These are phyloP conservation scores for Chamaenerion angustifolium DNA, from an alignment of 345 rosid genomes.

Conservation along the genomic window DNA sequence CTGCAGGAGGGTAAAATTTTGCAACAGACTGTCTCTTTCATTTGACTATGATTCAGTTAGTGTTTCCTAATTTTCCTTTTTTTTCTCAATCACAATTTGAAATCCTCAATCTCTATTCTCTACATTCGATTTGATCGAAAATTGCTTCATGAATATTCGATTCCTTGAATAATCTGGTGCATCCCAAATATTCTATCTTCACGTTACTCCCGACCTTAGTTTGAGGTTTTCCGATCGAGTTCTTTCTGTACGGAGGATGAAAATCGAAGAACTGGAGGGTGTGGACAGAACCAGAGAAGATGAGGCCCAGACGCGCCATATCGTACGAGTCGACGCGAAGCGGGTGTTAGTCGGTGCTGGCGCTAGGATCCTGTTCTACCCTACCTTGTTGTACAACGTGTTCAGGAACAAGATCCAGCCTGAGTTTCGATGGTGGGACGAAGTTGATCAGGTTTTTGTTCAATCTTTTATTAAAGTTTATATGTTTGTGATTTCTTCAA, in stretches of 20 bases:
- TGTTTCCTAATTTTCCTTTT: no score
- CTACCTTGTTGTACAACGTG: constrained; percentile 53
- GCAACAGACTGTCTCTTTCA: no score
- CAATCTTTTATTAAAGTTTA: background rate
- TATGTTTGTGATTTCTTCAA: background rate
- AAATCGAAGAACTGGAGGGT: constrained; percentile 29
- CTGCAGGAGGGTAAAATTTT: no score
- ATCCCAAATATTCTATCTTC: no score
- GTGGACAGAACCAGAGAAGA: constrained; percentile 11
- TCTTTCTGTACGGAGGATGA: constrained; percentile 13
- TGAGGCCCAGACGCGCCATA: background rate
- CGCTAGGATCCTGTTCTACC: constrained; percentile 49
- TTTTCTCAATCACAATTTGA: no score
- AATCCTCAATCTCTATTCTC: no score
- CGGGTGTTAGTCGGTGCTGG: constrained; percentile 53
- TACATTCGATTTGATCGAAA: no score
- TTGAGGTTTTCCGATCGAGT: no score
- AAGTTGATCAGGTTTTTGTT: constrained; percentile 35
- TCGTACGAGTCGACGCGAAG: constrained; percentile 27
- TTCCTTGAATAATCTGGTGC: no score
- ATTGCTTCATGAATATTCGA: no score
- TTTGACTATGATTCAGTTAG: no score
- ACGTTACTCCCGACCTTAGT: no score
- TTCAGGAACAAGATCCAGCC: constrained; percentile 43
- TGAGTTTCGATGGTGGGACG: constrained; percentile 65